A percentile compares a stretch with the other conserved stretches of the same genome.
Evolutionary conservation across 1,284 basidiomycete genomes (phyloP).

Genomic region (Ustilago trichophora): DNA sequence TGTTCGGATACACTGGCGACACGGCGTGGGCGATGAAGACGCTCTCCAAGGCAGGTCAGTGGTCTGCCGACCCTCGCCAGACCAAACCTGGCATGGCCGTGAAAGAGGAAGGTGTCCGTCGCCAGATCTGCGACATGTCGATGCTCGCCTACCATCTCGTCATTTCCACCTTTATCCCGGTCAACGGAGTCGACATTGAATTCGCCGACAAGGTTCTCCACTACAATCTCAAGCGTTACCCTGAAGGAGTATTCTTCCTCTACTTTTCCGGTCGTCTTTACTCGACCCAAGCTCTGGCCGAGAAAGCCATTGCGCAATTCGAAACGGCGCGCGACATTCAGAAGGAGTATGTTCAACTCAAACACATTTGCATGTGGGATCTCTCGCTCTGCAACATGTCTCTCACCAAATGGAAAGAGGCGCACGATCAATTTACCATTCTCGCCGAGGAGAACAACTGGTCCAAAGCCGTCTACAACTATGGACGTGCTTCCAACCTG

Average conservation of each 20-base stretch:
- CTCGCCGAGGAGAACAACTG: constrained; percentile 64
- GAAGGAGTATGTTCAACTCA: constrained; percentile 65
- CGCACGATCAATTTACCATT: constrained; percentile 53
- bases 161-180: constrained; percentile 64
- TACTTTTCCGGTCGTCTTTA: constrained; percentile 66
- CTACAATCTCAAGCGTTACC: constrained; percentile 63
- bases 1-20: constrained; percentile 65
- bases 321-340: constrained; percentile 60
- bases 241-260: constrained; percentile 65
- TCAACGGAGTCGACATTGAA: constrained; percentile 62
- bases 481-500: constrained; percentile 55
- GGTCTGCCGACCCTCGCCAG: constrained; percentile 41
- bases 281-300: constrained; percentile 60
- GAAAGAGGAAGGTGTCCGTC: constrained; percentile 51
- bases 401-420: constrained; percentile 54
- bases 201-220: constrained; percentile 65
- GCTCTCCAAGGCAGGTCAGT: constrained; percentile 55
- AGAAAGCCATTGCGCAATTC: constrained; percentile 59
- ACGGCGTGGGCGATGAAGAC: constrained; percentile 56
- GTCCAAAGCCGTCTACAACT: constrained; percentile 65
- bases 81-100: constrained; percentile 41
- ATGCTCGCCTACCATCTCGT: constrained; percentile 64
- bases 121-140: constrained; percentile 62
- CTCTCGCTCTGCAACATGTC: constrained; percentile 63
- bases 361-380: constrained; percentile 66